Base-by-base conservation (phyloP, 2,329 filamentous ascomycete species). In the Aspergillus alliaceus region DNA sequence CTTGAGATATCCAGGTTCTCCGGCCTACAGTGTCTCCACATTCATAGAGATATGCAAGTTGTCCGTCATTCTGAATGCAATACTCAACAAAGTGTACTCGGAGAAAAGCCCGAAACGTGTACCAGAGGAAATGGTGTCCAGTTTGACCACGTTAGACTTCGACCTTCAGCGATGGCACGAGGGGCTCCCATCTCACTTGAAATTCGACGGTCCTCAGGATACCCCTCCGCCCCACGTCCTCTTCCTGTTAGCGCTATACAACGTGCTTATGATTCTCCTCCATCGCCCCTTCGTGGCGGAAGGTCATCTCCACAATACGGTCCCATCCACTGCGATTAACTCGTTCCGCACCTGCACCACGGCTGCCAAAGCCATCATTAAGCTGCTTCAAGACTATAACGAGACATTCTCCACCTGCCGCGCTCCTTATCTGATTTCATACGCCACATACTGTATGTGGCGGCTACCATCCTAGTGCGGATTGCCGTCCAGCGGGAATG, bases 391-490 rank as follows among this genome's bases (percentile, higher is more conserved):
- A 20, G 69, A 72, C 5, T 83, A 83, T 44, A 72, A 81, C 24
- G 66, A 69, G 29, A 69, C 75, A 0, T 84, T 81, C 39, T 79
- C 76, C 1, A 72, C 82, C 1, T 69, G 72, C 11, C 68, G 75
- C 11, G 79, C 82, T 0, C 82, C 82, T 0, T 84, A 84, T 54
- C 68, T 84, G 1, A 66, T 69, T 2, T 82, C 80, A 0, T 85
- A 85, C 63, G 80, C 83, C 0, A 83, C 80, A 0, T 85, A 84
- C 56, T n/a, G n/a, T n/a, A n/a, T n/a, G 80, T 84, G 1, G 77
- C 77, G 4, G 81, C 80, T 0, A 84, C 81, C 0, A 83, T 84
- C 18, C 77, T 81, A 51, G 78, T 77, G 0, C 80, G 81, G 3
- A 79, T 81, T 6, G 80, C 82, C 0, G 79, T 82, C 3, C 78